Evolutionary conservation across 306 rosid genomes (phyloP), one percentile per base, ranked within the genome.

Genomic region (Cajanus cajan): DNA sequence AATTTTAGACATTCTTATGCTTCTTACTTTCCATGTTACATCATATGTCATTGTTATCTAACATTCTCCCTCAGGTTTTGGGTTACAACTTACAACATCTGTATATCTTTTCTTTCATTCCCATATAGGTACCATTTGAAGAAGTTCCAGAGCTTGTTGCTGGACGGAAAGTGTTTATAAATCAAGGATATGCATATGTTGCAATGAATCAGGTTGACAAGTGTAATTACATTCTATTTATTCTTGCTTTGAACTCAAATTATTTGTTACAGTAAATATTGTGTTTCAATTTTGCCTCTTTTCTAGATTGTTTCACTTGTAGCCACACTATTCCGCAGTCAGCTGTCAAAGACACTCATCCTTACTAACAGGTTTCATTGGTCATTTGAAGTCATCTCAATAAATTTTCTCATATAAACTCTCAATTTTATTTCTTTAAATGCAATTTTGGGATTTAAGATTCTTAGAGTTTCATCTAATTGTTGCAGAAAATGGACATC

Each of bases 61-160:
- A 6, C 31, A 36, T 51, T 68, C 67, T 76, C 64, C 50, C 52
- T 65, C 28, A 50, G 54, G 5, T 45, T 85, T 73, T 73, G 63
- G 52, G 69, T 64, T 72, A 6, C 31, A n/a, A n/a, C n/a, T n/a
- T n/a, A 28, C 40, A 21, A 80, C 19, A 41, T 67, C 39, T 68
- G 15, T 58, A 18, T 82, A 76, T 63, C 14, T 48, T 52, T 43
- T 67, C 67, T 51, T 18, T 62, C 48, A 59, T 74, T 76, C 43
- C 67, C n/a, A 48, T 85, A 79, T 81, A 95, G 99, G 97, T 93
- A 41, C 96, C 98, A 9, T 95, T 88, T 83, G 94, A 93, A 89
- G 99, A 93, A 87, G 98, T 95, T 86, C 96, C 98, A 70, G 97
- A 91, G 80, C 99, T 95, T 59, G 96, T 93, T 45, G 93, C 92